Base-by-base conservation (phyloP, 164 flowering plant species). In the Cinnamomum micranthum region DNA sequence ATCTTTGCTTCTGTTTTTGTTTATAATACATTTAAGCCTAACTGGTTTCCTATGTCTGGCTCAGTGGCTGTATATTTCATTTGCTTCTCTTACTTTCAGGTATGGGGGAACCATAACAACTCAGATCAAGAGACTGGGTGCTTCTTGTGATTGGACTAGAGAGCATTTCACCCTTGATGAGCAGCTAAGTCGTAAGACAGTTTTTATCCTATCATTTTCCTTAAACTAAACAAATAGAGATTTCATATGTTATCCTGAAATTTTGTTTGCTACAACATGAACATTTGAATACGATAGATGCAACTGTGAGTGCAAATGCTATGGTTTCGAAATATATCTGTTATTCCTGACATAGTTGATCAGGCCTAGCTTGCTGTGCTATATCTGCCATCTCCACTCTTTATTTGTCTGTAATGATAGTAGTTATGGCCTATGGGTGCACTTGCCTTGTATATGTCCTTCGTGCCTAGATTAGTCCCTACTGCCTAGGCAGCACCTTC, bases 131-230 rank as follows among this genome's bases (percentile, higher is more conserved):
- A 89, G 98, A 83, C 88, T 94, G 78, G 98, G 98, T 67, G 98
- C 98, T 74, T 94, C 98, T 74, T 94, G 98, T 85, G 98, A 94
- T 85, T 94, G 98, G 98, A 84, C 80, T 51, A 85, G 94, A 84
- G 97, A 94, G 73, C 95, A 81, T 76, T 94, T 94, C 81, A 94
- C 98, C 65, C 95, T 94, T 78, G 98, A 94, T 88, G 95, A 92
- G 79, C 92, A 90, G 87, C 97, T 94, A 83, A 94, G 97, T 85
- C 91, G 98, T 92, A 92, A 94, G 97, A 76, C 76, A 85, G 81
- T 82, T 82, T 78, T 83, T 78, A 58, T 64, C 67, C 19, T 17
- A n/a, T 69, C 50, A 73, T 72, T 75, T 23, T 65, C n/a, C 24
- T 70, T 69, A 47, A 47, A 50, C 33, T 55, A 24, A 24, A 28